Evolutionary conservation across 176 grass and related monocot species (phyloP), one percentile per base, ranked within the genome.

Genomic region (Zea luxurians): DNA sequence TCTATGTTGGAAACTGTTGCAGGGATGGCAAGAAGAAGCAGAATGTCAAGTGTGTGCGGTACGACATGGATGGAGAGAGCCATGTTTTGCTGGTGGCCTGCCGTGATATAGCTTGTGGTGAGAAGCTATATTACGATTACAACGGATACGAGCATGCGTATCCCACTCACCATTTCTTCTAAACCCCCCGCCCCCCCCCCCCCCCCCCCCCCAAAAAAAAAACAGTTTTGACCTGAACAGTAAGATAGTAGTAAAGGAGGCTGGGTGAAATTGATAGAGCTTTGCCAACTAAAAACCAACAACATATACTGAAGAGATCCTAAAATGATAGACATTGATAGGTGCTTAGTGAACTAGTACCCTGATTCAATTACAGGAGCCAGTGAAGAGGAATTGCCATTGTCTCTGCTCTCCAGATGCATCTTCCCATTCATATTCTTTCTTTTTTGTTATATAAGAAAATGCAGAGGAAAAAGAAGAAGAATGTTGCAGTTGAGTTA

Each of bases 111-210:
- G 76, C 79, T 81, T 64, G 75, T 34, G 95, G 91, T 47, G 95
- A 98, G 73, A 94, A 83, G 78, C 80, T 98, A 73, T 98, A 98
- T 83, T 98, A 94, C 52, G 95, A 98, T 68, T 98, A 98, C 80
- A 98, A 98, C 40, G 95, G 89, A 70, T 89, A 92, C 27, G 91
- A 98, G 63, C 70, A 98, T 63, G 95, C 87, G 7, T 94, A 94
- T 42, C 91, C 95, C 41, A 98, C 91, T 61, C 89, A 94, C 52
- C 88, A 94, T 89, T 98, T 98, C 64, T 46, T 92, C 68, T 97
- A 69, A 89, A 77, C 10, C 47, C 20, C 3, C 18, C 5, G 0
- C 27, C 27, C 27, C 27, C 27, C 27, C 27, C 27, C 27, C 27
- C n/a, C n/a, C n/a, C n/a, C n/a, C n/a, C n/a, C n/a, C n/a, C n/a